Evolutionary conservation across 2,329 filamentous ascomycete genomes (phyloP).

Genomic region (Acephala macrosclerotiorum): DNA sequence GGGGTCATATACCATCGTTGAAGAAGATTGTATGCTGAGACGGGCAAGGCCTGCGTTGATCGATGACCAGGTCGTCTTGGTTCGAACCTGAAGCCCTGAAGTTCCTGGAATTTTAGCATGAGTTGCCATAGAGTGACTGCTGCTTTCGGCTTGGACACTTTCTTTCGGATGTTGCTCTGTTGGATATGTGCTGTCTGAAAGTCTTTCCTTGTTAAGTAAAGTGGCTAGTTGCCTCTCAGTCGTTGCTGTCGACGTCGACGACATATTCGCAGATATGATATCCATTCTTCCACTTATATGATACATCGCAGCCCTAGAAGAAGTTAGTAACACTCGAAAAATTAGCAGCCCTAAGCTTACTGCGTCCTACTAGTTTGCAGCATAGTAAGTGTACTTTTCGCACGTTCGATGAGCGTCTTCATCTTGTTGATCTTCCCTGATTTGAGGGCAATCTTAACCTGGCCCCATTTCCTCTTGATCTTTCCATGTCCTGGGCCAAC

Average conservation of each 20-base stretch:
- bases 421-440: constrained; percentile 23
- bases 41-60: constrained; percentile 1
- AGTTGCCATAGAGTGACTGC: background rate
- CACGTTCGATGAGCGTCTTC: constrained; percentile 13
- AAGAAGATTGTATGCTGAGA: constrained; percentile 4
- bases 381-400: constrained; percentile 16
- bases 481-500: background rate
- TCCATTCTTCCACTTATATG: constrained; percentile 12
- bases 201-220: background rate
- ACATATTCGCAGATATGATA: background rate
- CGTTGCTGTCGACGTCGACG: background rate
- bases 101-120: background rate
- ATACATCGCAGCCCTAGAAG: background rate
- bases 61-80: background rate
- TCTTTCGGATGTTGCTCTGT: background rate
- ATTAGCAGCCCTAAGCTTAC: background rate
- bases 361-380: constrained; percentile 15
- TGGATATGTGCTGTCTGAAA: background rate
- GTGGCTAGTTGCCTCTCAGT: background rate
- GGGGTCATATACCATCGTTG: background rate
- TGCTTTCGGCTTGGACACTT: background rate
- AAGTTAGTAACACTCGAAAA: background rate
- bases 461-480: constrained; percentile 18
- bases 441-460: constrained; percentile 16
- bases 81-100: background rate